These are phyloP conservation scores for Pseudomicrostroma phylloplanum DNA, from an alignment of 1,284 basidiomycete species.

Conservation along the genomic window DNA sequence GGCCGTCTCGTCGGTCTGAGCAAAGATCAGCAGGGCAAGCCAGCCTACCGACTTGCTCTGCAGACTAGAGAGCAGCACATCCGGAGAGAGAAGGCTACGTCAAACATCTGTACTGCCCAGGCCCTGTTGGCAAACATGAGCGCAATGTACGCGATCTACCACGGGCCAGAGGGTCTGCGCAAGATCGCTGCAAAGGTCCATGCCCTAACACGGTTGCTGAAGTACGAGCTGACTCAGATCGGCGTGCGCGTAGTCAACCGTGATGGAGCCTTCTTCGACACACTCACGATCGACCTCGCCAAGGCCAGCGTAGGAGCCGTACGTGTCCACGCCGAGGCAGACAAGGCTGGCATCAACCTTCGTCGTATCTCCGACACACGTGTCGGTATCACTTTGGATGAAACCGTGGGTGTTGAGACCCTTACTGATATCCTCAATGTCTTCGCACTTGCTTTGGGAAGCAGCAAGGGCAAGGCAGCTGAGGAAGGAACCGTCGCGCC, in stretches of 20 bases:
- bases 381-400: conserved; percentile 87
- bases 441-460: conserved; percentile 59
- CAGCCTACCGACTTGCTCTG: conserved; percentile 84
- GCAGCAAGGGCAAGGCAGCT: conserved; percentile 45
- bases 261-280: conserved; percentile 75
- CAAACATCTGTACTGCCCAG: conserved; percentile 50
- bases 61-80: conserved; percentile 58
- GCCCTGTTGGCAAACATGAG: conserved; percentile 49
- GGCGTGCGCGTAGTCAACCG: conserved; percentile 62
- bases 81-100: conserved; percentile 49
- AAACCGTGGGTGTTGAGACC: conserved; percentile 64
- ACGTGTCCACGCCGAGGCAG: conserved; percentile 66
- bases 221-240: conserved; percentile 62
- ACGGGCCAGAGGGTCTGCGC: conserved; percentile 78
- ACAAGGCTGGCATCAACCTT: conserved; percentile 71
- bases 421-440: conserved; percentile 72
- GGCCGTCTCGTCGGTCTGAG: conserved; percentile 87
- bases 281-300: conserved; percentile 75
- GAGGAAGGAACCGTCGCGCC: conserved; percentile 47
- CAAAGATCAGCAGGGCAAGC: conserved; percentile 73
- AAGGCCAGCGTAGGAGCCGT: conserved; percentile 60
- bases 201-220: conserved; percentile 75
- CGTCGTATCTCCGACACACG: conserved; percentile 69
- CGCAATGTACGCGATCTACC: conserved; percentile 67
- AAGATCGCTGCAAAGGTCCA: conserved; percentile 86